Base-by-base conservation (phyloP, 1,139 yeast genomes). In the Magnusiomyces sp. region DNA sequence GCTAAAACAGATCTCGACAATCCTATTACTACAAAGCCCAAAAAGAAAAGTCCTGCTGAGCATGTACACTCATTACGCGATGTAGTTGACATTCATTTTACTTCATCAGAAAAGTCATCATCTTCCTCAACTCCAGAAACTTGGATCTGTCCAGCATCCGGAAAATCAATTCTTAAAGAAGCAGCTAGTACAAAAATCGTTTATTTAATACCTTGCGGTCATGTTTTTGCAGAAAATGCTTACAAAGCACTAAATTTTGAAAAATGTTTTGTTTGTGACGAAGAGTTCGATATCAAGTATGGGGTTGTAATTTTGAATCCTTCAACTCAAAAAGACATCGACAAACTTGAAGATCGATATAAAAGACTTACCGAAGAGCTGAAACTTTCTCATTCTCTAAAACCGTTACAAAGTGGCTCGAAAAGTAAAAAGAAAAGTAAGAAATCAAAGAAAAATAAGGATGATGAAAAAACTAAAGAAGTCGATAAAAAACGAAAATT, bases 101-200 rank as follows among this genome's bases (percentile, higher is more conserved):
- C 38, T 17, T 11, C 37, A 10, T 13, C 16, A 34, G 37, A 34
- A n/a, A 14, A 34, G n/a, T n/a, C 37, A 4, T 23, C 29, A 23
- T 4, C 29, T 4, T 23, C 29, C 7, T 23, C 7, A 2, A 23
- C 6, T 13, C 45, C 45, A 1, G 65, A 62, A 2, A 56, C 55
- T 13, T 71, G 83, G 59, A 65, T 69, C 23, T 85, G 94, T 59
- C 80, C 83, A 0, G 64, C 80, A 16, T 74, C 77, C 0, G 66
- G 69, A 14, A 70, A 71, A 50, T 65, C 62, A 7, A 62, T 71
- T 32, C 50, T 54, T 62, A 70, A 51, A 54, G 65, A 55, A 40
- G 60, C 63, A n/a, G 59, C 63, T 3, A 62, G 69, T 1, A 59
- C 67, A 10, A 65, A 65, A 60, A 71, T 75, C 52, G 71, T 72